Base-by-base conservation (phyloP, 2,329 filamentous ascomycete genomes). In the Ilyonectria destructans region DNA sequence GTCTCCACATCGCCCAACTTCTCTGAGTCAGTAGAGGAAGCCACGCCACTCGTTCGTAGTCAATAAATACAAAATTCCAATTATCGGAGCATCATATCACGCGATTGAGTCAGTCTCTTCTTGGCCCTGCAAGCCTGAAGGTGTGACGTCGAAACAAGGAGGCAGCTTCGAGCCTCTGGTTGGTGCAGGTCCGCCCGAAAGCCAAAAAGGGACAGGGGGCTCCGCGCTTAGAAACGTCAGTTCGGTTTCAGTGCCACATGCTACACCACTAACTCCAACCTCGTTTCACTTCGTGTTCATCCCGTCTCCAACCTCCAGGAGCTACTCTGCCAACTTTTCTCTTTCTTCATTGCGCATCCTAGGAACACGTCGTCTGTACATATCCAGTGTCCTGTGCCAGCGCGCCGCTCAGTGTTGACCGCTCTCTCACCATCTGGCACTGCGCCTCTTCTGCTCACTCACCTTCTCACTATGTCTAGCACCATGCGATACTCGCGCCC, bases 401-500 rank as follows among this genome's bases (percentile, higher is more conserved):
- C 54, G 51, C 35, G 43, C 58, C 35, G 46, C 17, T 21, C 49
- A 58, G 52, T 23, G 33, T 54, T 12, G 40, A 21, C 21, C 33
- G n/a, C 45, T 15, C 31, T 46, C 9, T 13, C 54, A 26, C 43
- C 37, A 40, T 15, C 15, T 17, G 29, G 52, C 54, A 64, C 49
- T 57, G 58, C 33, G 15, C 45, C 35, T 46, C 51, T 8, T 58
- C 52, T 64, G 60, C 40, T 55, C 40, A 54, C 40, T 48, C 51
- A 40, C 62, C 31, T 51, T 23, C 54, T 54, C 55, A 69, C 31
- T 48, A 75, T 76, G 71, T 60, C 70, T 12, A 46, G 45, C 60
- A 51, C 68, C 21, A 63, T 69, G 80, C 79, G 82, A 65, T 84
- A 82, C 74, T 78, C 81, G 51, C 81, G 81, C 65, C 84, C 86